Percentiles rank a stretch among this genome's conserved stretches.
phyloP scores from a whole-genome alignment of 345 rosid genomes.

The Melastoma malabathricum region DNA sequence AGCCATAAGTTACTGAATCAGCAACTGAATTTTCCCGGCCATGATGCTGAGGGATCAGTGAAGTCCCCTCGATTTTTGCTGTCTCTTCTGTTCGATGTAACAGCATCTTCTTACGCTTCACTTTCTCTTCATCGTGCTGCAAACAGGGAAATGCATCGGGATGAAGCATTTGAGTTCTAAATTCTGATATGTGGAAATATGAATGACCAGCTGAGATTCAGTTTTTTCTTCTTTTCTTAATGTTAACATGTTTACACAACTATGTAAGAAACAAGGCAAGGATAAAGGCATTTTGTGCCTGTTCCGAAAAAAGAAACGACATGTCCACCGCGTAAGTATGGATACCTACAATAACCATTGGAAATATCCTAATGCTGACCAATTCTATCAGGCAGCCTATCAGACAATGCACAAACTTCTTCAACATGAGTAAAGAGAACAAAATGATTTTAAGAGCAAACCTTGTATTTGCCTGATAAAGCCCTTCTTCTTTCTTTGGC shows the following conservation, averaged over 20 bases:
- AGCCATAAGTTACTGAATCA: slow-evolving; percentile 22
- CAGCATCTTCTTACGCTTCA: slow-evolving; percentile 47
- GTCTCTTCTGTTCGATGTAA: slow-evolving; percentile 27
- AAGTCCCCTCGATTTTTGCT: slow-evolving; percentile 25
- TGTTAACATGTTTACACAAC: no score
- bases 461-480: slow-evolving; percentile 31
- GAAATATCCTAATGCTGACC: not conserved
- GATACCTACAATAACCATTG: no score
- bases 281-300: no score
- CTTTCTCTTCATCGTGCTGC: slow-evolving; percentile 43
- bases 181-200: not conserved
- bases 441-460: slow-evolving; percentile 4
- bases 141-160: not conserved
- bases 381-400: not conserved
- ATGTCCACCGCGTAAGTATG: no score
- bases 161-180: not conserved
- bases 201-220: not conserved
- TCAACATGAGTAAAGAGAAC: not conserved
- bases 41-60: slow-evolving; percentile 26
- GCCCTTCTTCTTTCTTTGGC: slow-evolving; percentile 68
- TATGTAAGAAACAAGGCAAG: no score
- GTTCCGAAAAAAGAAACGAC: no score
- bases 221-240: no score
- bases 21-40: slow-evolving; percentile 20
- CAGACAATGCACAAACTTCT: not conserved